Evolutionary conservation across 345 rosid species (phyloP).

Genomic region (Arabidopsis arenosa): DNA sequence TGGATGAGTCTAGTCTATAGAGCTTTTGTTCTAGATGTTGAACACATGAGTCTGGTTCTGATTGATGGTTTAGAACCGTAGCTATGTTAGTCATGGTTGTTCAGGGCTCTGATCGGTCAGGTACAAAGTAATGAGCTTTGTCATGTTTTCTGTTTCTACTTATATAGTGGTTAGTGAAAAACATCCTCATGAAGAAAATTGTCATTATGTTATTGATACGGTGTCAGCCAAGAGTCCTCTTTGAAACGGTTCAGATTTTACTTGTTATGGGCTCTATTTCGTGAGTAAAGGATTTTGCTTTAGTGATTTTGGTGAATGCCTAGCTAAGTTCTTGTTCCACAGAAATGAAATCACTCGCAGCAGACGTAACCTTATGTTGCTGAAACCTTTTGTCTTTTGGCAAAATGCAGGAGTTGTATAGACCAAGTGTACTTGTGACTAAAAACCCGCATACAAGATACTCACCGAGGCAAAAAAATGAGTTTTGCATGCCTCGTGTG

Average conservation of each 20-base stretch:
- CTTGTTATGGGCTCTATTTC: not conserved
- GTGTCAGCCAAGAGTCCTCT: no score
- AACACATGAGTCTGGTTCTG: not conserved
- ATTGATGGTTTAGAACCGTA: not conserved
- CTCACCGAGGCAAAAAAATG: constrained; percentile 45
- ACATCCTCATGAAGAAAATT: not conserved
- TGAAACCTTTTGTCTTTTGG: constrained; percentile 3
- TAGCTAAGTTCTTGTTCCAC: constrained; percentile 5
- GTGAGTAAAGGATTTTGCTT: not conserved
- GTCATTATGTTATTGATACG: not conserved
- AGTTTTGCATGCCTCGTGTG: constrained; percentile 93
- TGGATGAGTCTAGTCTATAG: constrained; percentile 3
- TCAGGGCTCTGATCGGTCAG: not conserved
- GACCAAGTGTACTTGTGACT: constrained; percentile 10
- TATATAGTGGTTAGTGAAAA: not conserved
- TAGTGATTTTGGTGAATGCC: not conserved
- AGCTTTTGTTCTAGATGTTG: constrained; percentile 1
- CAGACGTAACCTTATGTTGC: not conserved
- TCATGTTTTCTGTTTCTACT: not conserved
- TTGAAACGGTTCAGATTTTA: not conserved
- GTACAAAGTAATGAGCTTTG: constrained; percentile 3
- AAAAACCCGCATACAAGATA: not conserved
- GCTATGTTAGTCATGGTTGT: not conserved
- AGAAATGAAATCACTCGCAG: not conserved
- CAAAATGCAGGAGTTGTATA: constrained; percentile 29